A percentile compares a stretch with the other conserved stretches of the same genome.
phyloP scores from a whole-genome alignment of 129 eudicot species.

The Flaveria trinervia region DNA sequence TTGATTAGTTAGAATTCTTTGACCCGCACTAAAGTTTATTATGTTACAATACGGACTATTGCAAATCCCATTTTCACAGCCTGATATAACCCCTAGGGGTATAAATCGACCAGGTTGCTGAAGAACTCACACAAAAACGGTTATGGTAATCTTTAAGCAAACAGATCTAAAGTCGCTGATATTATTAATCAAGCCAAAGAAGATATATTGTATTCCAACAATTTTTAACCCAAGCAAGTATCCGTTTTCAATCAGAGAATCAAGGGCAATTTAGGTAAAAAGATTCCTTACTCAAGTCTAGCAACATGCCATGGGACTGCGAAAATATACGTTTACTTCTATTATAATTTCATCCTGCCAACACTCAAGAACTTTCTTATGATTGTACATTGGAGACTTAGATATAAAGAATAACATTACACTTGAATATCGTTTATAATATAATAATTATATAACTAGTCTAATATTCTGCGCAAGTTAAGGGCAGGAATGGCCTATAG shows the following conservation, averaged over 20 bases:
- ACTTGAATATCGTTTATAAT: no score
- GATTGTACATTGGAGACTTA: constrained; percentile 4
- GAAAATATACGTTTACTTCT: constrained; percentile 1
- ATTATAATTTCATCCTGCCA: constrained; percentile 19
- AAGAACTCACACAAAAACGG: neutral
- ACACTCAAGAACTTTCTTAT: constrained; percentile 16
- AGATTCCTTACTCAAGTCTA: constrained; percentile 2
- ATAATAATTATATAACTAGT: no score
- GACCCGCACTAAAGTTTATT: constrained; percentile 4
- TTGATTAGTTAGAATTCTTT: neutral
- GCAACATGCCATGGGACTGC: neutral
- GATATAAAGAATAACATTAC: no score
- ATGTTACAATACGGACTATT: constrained; percentile 10
- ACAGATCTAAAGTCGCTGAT: constrained; percentile 3
- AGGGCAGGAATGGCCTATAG: no score
- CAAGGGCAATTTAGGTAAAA: constrained; percentile 8
- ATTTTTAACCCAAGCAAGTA: constrained; percentile 1
- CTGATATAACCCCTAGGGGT: constrained; percentile 16
- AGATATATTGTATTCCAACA: neutral
- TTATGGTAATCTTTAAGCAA: constrained; percentile 9
- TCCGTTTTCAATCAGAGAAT: neutral
- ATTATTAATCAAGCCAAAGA: neutral
- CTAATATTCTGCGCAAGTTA: no score
- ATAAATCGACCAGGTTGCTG: neutral
- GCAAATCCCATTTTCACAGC: constrained; percentile 6